A percentile compares a stretch with the other conserved stretches of the same genome.
These are phyloP conservation scores for Colletotrichum tamarilloi DNA, from an alignment of 2,329 filamentous ascomycete species.

Conservation along the genomic window DNA sequence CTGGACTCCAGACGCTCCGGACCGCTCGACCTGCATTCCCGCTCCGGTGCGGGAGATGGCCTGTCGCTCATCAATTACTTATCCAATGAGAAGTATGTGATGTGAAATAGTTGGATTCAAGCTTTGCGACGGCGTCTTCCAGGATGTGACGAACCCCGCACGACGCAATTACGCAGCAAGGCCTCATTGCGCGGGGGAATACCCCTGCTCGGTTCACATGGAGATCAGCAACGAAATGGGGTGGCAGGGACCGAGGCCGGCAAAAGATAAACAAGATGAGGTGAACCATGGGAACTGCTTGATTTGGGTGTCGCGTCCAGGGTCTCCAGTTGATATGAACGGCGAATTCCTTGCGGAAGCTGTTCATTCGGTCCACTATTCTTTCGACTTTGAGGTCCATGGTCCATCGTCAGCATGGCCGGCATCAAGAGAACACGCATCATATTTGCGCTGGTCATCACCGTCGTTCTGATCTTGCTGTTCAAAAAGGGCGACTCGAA, in stretches of 20 bases:
- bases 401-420: background rate
- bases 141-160: constrained; percentile 29
- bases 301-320: background rate
- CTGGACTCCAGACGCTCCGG: background rate
- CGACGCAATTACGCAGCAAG: background rate
- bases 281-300: background rate
- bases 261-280: background rate
- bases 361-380: too few relatives aligned
- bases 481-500: background rate
- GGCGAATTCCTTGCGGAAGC: background rate
- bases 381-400: background rate
- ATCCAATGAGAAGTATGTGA: background rate
- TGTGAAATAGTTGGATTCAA: background rate
- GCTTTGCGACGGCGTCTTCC: background rate
- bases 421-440: constrained; percentile 19
- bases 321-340: background rate
- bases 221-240: constrained; percentile 17
- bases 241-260: constrained; percentile 25
- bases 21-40: background rate
- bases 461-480: background rate
- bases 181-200: constrained; percentile 7
- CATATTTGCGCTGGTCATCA: constrained; percentile 5
- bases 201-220: constrained; percentile 24
- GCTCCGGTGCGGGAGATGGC: background rate
- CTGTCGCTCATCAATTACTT: too few relatives aligned